Conservation (phyloP, 2,329 filamentous ascomycete species). For the Fusarium xyrophilum region DNA sequence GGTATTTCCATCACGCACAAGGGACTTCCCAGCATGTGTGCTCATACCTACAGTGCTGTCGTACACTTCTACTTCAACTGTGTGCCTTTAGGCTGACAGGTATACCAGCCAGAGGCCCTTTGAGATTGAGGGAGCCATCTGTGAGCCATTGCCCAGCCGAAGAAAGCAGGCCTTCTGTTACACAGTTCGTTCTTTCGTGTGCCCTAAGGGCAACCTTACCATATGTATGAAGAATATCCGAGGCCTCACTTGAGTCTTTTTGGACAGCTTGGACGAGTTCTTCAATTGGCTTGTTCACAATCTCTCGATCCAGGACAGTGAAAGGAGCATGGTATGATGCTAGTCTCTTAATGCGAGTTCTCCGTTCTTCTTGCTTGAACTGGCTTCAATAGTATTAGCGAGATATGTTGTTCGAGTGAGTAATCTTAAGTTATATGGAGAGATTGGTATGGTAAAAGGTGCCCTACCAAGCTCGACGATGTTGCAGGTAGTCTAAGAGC, state of each 20-base stretch:
- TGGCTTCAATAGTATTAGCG: conserved; percentile 60
- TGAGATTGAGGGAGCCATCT: conserved; percentile 68
- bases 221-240: conserved; percentile 82
- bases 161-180: conserved; percentile 84
- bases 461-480: conserved; percentile 71
- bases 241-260: conserved; percentile 66
- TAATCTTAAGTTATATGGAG: background rate
- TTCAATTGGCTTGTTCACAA: conserved; percentile 76
- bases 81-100: conserved; percentile 86
- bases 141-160: conserved; percentile 77
- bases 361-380: conserved; percentile 80
- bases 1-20: conserved; percentile 71
- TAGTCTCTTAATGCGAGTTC: conserved; percentile 71
- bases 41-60: conserved; percentile 85
- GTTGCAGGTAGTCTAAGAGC: conserved; percentile 68
- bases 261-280: conserved; percentile 81
- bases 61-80: conserved; percentile 80
- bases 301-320: conserved; percentile 67
- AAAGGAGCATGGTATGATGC: conserved; percentile 71
- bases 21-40: conserved; percentile 71
- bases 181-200: conserved; percentile 85
- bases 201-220: conserved; percentile 85
- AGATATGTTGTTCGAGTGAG: background rate
- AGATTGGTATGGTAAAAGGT: background rate
- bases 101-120: conserved; percentile 85